These are phyloP conservation scores for Hanseniaspora mollemarum DNA, from an alignment of 805 yeast species.

Conservation along the genomic window DNA sequence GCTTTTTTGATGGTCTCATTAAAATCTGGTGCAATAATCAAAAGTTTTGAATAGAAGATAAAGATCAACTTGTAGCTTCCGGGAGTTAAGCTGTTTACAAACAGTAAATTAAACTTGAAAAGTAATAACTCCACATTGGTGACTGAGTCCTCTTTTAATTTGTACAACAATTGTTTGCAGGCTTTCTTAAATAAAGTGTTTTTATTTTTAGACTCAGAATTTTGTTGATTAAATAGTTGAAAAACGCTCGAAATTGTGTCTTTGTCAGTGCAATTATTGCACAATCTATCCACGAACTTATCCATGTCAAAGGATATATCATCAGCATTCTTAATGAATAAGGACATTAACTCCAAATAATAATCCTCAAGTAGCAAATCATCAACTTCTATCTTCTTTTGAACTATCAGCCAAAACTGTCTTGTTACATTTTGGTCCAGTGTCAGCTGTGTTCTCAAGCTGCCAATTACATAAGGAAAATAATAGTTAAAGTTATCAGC, in stretches of 20 bases:
- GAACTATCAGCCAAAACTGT: constrained; percentile 37
- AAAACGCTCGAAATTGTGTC: neutral
- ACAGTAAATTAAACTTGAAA: constrained; percentile 1
- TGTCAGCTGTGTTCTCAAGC: constrained; percentile 1
- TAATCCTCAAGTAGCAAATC: constrained; percentile 13
- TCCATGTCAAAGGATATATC: constrained; percentile 5
- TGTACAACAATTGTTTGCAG: constrained; percentile 1
- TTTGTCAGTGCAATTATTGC: neutral
- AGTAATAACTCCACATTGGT: neutral
- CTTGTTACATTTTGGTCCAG: constrained; percentile 45
- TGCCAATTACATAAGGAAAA: constrained; percentile 1
- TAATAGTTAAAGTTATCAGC: constrained; percentile 22
- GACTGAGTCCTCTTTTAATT: neutral
- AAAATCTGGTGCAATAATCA: neutral
- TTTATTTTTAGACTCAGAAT: neutral
- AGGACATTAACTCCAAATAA: constrained; percentile 2
- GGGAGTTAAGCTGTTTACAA: constrained; percentile 2
- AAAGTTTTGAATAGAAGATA: constrained; percentile 4
- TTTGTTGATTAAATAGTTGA: neutral
- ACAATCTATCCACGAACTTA: constrained; percentile 4
- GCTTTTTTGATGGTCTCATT: neutral
- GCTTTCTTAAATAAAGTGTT: constrained; percentile 1
- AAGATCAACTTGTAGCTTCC: constrained; percentile 10
- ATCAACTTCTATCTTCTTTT: constrained; percentile 25
- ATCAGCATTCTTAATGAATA: neutral